phyloP scores from a whole-genome alignment of 805 yeast species.

The Saccharomycopsis sp. region DNA sequence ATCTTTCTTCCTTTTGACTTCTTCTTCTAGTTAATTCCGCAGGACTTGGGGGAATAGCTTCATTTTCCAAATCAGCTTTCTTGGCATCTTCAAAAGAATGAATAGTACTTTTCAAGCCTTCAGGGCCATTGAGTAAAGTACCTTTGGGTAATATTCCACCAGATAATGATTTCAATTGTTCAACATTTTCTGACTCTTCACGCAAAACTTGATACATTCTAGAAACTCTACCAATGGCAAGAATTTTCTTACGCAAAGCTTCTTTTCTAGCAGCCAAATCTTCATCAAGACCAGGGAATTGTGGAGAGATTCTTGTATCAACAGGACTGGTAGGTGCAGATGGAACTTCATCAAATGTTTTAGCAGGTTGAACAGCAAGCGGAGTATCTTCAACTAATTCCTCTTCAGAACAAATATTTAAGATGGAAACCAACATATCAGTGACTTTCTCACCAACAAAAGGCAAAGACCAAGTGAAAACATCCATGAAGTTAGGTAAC shows the following conservation, averaged over 20 bases:
- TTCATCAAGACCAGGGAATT: constrained; percentile 7
- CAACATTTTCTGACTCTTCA: constrained; percentile 80
- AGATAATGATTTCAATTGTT: constrained; percentile 60
- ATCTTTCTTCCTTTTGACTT: constrained; percentile 34
- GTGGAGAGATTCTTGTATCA: constrained; percentile 6
- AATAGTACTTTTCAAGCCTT: constrained; percentile 63
- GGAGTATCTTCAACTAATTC: constrained; percentile 74
- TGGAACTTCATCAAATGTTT: constrained; percentile 22
- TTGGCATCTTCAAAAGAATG: constrained; percentile 75
- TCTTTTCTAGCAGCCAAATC: constrained; percentile 28
- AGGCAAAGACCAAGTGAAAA: constrained; percentile 94
- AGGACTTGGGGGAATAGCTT: constrained; percentile 74
- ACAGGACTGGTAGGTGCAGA: constrained; percentile 11
- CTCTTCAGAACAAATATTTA: constrained; percentile 92
- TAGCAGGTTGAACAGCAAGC: constrained; percentile 32
- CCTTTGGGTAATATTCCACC: constrained; percentile 84
- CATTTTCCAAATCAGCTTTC: constrained; percentile 70
- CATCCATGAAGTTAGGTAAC: constrained; percentile 95
- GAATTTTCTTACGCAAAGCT: constrained; percentile 72
- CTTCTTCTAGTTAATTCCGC: constrained; percentile 42
- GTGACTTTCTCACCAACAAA: constrained; percentile 95
- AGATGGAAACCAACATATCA: constrained; percentile 80
- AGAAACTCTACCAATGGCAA: constrained; percentile 94
- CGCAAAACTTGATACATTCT: constrained; percentile 84
- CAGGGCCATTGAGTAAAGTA: constrained; percentile 70